Evolutionary conservation across 371 early-diverging fungal species (phyloP), one percentile per base, ranked within the genome.

Genomic region (Fennellomyces sp.): DNA sequence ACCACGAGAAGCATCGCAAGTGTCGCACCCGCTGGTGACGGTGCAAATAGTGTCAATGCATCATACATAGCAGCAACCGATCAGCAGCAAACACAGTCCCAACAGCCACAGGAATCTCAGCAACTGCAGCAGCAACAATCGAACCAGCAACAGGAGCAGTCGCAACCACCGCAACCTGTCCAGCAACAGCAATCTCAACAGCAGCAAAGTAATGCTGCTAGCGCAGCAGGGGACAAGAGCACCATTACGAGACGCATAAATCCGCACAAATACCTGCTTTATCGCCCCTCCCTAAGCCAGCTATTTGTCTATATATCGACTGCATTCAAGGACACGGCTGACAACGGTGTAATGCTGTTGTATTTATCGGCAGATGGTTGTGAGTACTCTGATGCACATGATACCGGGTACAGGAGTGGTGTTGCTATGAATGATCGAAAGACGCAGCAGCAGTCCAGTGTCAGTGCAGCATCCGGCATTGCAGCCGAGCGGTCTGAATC

Each of bases 251-350:
- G 84, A 48, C 72, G 86, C 30, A 65, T 79, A 27, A 97, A 97
- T 69, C 98, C 99, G 6, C 94, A 94, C 79, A 97, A 97, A 66
- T 93, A 94, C 59, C 71, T 97, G 17, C 81, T 98, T 21, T 95
- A 94, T 69, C 80, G 90, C 58, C 95, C 97, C 12, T 90, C 93
- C 0, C 83, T 94, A 30, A 90, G 92, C 39, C 94, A 95, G 65
- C 73, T 97, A 29, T 73, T 94, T 68, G 85, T 93, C 19, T 94
- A 96, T 65, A 77, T 97, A 13, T 83, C 95, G 19, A 94, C 94
- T 19, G 92, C 94, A 1, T 95, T 93, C 72, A 91, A 94, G 83
- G 97, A 97, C 61, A 89, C 92, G 2, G 76, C 84, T 21, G 94
- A 93, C 19, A 88, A 91, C 55, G 85, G 90, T 0, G 95, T 89